phyloP scores from a whole-genome alignment of 2,329 filamentous ascomycete species.

The Phoma sp. region DNA sequence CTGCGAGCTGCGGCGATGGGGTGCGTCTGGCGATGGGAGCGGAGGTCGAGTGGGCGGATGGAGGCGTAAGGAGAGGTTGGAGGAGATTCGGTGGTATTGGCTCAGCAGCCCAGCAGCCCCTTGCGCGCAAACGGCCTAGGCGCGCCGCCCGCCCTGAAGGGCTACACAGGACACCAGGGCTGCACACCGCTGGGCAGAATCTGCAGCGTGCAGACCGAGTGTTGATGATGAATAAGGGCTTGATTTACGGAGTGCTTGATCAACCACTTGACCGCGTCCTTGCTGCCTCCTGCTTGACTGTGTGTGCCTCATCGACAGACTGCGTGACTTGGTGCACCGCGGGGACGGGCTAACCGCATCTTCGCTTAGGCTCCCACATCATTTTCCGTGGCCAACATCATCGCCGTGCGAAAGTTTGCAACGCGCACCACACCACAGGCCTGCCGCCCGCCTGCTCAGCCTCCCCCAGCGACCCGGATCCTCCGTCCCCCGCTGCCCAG shows the following conservation, averaged over 20 bases:
- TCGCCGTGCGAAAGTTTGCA: slow-evolving; percentile 29
- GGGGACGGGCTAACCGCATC: slow-evolving; percentile 3
- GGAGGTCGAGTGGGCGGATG: slow-evolving; percentile 26
- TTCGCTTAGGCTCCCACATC: slow-evolving; percentile 13
- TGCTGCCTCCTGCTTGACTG: no score
- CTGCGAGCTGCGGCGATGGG: slow-evolving; percentile 40
- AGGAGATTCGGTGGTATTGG: slow-evolving; percentile 22
- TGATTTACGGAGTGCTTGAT: no score
- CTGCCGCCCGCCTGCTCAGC: slow-evolving; percentile 12
- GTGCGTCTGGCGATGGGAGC: slow-evolving; percentile 33
- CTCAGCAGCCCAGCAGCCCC: slow-evolving; percentile 9
- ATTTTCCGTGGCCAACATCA: slow-evolving; percentile 27
- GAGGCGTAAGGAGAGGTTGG: slow-evolving; percentile 29
- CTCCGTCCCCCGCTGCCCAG: slow-evolving; percentile 49
- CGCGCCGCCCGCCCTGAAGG: neutral
- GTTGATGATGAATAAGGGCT: no score
- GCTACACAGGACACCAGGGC: neutral
- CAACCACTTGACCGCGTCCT: no score
- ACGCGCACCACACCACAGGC: slow-evolving; percentile 21
- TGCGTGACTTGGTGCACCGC: no score
- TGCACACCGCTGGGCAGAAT: no score
- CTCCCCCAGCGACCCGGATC: slow-evolving; percentile 37
- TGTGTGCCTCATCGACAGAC: no score
- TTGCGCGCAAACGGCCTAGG: slow-evolving; percentile 16
- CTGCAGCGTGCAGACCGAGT: no score